Base-by-base conservation (phyloP, 148 eudicot species). In the Chenopodium album region DNA sequence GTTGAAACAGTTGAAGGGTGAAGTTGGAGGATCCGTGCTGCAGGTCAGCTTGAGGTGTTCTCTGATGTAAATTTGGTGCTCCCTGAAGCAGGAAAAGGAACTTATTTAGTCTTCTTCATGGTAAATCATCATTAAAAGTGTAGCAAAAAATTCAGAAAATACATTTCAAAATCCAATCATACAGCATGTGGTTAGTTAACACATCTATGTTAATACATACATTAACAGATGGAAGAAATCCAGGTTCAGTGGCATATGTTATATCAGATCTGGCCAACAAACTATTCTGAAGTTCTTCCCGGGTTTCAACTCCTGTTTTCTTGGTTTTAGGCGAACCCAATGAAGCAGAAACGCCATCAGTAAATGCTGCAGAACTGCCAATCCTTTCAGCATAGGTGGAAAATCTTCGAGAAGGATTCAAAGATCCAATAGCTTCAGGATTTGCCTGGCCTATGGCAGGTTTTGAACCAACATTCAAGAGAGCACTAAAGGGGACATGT, bases 311-410 rank as follows among this genome's bases (percentile, higher is more conserved):
- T 81, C 97, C 99, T 2, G 93, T 94, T 81, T 93, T 93, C 90
- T 96, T 94, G 79, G 89, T 89, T 88, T 96, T 96, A 28, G 98
- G 98, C 44, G 99, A 96, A 59, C 91, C 93, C 74, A 84, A 80
- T 4, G 91, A 88, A 84, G 85, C 79, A 29, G 91, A 86, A 79
- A 85, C 79, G 63, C 90, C 92, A 77, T 94, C 99, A 86, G 80
- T 82, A 48, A 89, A 88, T 54, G 92, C 81, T 17, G 89, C 82
- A 73, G 89, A 84, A 29, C 94, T 86, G 81, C 97, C 85, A 87
- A 94, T 92, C 83, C 99, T 92, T 87, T 97, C 95, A 47, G 95
- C 98, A 89, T 94, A 97, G 83, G 95, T 92, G 76, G 95, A 88
- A 71, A 87, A 87, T 87, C 90, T 87, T 71, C 95, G 90, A 67